Percentiles rank a stretch among this genome's conserved stretches.
Evolutionary conservation across 495 filamentous ascomycete genomes (phyloP).

Genomic region (Terfezia claveryi): DNA sequence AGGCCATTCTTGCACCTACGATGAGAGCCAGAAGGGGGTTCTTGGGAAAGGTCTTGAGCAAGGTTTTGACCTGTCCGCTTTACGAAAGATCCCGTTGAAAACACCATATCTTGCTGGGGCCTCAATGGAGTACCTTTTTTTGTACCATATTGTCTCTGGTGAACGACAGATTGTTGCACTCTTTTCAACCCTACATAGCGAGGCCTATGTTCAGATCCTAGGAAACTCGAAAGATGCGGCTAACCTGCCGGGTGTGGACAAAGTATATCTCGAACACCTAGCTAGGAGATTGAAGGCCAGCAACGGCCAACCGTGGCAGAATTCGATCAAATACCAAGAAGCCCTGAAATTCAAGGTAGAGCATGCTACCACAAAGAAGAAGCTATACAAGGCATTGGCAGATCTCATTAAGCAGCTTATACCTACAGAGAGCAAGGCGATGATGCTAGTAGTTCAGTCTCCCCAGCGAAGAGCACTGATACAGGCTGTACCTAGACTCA

Average conservation of each 20-base stretch:
- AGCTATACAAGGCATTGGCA: constrained; percentile 64
- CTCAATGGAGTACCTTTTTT: constrained; percentile 56
- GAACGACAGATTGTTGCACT: constrained; percentile 83
- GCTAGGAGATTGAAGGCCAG: constrained; percentile 41
- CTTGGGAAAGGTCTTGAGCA: constrained; percentile 81
- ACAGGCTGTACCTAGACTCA: constrained; percentile 66
- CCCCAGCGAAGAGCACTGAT: constrained; percentile 57
- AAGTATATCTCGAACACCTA: constrained; percentile 65
- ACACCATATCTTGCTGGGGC: constrained; percentile 49
- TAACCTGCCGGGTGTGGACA: constrained; percentile 71
- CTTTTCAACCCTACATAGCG: constrained; percentile 61
- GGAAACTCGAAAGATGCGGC: constrained; percentile 52
- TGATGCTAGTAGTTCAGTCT: constrained; percentile 74
- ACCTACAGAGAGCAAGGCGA: constrained; percentile 57
- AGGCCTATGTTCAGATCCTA: constrained; percentile 68
- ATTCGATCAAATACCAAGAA: constrained; percentile 68
- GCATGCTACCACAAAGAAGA: constrained; percentile 71
- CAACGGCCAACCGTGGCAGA: constrained; percentile 46
- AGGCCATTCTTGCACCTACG: constrained; percentile 85
- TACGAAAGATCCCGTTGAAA: constrained; percentile 42
- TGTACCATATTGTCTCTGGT: constrained; percentile 79
- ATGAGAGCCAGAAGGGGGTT: constrained; percentile 71
- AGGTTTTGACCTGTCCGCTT: constrained; percentile 67
- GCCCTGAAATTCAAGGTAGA: constrained; percentile 64
- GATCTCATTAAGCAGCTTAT: constrained; percentile 71